Evolutionary conservation across 83 land plant species (phyloP).

Genomic region (Diphasiastrum complanatum): DNA sequence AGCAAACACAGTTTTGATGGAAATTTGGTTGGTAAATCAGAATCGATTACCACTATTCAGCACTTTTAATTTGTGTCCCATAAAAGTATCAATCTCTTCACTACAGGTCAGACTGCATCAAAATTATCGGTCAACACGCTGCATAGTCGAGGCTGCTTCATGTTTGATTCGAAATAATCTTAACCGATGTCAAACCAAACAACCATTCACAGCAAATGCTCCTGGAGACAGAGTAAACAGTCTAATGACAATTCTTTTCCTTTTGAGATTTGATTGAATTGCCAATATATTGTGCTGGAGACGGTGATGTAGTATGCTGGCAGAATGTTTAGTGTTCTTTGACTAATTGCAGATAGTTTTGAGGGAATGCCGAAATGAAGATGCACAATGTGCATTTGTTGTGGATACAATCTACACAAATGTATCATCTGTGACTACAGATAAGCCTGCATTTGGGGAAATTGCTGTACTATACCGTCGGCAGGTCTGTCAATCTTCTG

Average conservation of each 20-base stretch:
- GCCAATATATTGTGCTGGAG: too few relatives aligned
- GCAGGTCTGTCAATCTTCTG: constrained; percentile 45
- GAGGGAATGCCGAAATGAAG: constrained; percentile 82
- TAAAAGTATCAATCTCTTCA: neutral
- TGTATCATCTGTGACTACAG: constrained; percentile 33
- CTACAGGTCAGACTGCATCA: constrained; percentile 71
- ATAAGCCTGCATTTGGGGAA: constrained; percentile 43
- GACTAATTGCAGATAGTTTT: constrained; percentile 46
- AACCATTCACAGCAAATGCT: constrained; percentile 58
- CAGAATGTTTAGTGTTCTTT: too few relatives aligned
- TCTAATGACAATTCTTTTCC: neutral
- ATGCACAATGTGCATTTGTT: constrained; percentile 88
- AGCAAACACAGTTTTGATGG: too few relatives aligned
- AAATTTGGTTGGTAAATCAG: too few relatives aligned
- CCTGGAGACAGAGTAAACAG: constrained; percentile 73
- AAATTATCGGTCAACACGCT: constrained; percentile 93
- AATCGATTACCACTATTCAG: neutral
- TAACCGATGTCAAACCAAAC: constrained; percentile 51
- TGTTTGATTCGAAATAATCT: constrained; percentile 63
- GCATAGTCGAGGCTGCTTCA: constrained; percentile 90
- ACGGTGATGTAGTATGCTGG: neutral
- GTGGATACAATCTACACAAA: constrained; percentile 71
- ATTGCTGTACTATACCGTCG: constrained; percentile 86
- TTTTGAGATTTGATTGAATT: neutral
- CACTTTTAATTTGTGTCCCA: neutral